phyloP scores from a whole-genome alignment of 805 yeast species.

The Hanseniaspora vineae region DNA sequence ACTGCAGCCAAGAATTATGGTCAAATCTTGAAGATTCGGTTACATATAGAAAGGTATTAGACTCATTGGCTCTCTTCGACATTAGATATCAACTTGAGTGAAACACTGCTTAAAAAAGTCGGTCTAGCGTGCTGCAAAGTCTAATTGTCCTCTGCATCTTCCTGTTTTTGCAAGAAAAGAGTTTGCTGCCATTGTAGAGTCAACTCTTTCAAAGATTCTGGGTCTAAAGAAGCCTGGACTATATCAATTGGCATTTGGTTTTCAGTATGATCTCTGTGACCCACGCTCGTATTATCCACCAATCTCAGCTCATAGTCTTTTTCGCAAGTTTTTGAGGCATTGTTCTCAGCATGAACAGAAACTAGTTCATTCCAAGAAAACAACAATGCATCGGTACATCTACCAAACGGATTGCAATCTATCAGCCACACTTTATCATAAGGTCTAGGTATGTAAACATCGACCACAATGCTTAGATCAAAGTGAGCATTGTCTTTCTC shows the following conservation, averaged over 20 bases:
- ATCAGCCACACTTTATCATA: constrained; percentile 51
- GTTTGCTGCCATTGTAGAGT: constrained; percentile 46
- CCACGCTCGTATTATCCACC: constrained; percentile 38
- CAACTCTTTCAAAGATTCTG: constrained; percentile 56
- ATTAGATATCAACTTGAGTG: no score
- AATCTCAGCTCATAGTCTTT: constrained; percentile 46
- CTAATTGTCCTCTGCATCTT: constrained; percentile 5
- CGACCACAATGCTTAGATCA: constrained; percentile 43
- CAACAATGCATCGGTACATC: constrained; percentile 65
- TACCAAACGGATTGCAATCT: constrained; percentile 77
- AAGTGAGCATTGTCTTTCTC: no score
- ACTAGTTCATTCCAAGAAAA: constrained; percentile 77
- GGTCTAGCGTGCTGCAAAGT: no score
- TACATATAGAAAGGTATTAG: no score
- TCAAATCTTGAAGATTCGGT: no score
- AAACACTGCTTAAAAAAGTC: no score
- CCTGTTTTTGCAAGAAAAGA: constrained; percentile 16
- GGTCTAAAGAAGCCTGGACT: constrained; percentile 66
- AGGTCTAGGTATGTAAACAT: constrained; percentile 73
- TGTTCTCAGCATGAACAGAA: constrained; percentile 14
- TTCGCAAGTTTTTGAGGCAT: not conserved
- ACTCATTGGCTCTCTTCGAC: no score
- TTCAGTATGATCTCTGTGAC: constrained; percentile 55
- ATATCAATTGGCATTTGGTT: constrained; percentile 87
- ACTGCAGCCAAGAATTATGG: no score